A percentile compares a stretch with the other conserved stretches of the same genome.
Conservation (phyloP, 495 filamentous ascomycete genomes). For the Sphaerosporella brunnea region DNA sequence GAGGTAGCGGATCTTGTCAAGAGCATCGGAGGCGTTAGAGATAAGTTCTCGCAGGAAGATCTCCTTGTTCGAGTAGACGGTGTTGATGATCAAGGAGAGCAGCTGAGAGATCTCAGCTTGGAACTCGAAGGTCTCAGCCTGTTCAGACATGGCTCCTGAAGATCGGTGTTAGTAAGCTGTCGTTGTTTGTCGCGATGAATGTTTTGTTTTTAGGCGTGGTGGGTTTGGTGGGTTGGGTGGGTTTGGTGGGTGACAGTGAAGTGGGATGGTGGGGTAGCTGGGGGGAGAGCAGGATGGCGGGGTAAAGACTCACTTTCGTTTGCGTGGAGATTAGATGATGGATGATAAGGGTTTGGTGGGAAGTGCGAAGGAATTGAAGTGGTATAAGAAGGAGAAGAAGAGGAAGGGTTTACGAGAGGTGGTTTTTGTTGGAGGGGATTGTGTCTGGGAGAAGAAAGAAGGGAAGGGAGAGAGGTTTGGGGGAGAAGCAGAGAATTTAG, state of each 20-base stretch:
- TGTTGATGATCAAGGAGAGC: constrained; percentile 98
- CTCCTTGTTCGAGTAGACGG: constrained; percentile 96
- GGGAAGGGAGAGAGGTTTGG: neutral
- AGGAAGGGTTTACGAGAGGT: neutral
- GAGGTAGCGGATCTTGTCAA: constrained; percentile 99
- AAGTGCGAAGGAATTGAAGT: neutral
- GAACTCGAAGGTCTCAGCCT: constrained; percentile 96
- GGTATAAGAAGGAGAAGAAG: neutral
- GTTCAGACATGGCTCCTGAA: constrained; percentile 24
- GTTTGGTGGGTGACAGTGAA: neutral
- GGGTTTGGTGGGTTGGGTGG: neutral
- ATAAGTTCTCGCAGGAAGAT: constrained; percentile 97
- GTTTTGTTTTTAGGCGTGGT: neutral
- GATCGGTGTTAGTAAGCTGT: neutral
- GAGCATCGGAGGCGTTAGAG: constrained; percentile 93
- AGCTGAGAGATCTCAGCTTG: constrained; percentile 99
- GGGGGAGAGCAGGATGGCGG: neutral
- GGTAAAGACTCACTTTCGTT: constrained; percentile 4
- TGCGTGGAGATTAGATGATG: neutral
- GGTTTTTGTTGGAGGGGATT: neutral
- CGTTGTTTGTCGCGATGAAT: too few species aligned
- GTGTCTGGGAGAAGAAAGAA: neutral
- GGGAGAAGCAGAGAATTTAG: constrained; percentile 6
- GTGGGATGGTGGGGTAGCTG: neutral
- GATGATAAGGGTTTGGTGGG: neutral